These are phyloP conservation scores for Endoconidiophora laricicola DNA, from an alignment of 2,329 filamentous ascomycete genomes.

Conservation along the genomic window DNA sequence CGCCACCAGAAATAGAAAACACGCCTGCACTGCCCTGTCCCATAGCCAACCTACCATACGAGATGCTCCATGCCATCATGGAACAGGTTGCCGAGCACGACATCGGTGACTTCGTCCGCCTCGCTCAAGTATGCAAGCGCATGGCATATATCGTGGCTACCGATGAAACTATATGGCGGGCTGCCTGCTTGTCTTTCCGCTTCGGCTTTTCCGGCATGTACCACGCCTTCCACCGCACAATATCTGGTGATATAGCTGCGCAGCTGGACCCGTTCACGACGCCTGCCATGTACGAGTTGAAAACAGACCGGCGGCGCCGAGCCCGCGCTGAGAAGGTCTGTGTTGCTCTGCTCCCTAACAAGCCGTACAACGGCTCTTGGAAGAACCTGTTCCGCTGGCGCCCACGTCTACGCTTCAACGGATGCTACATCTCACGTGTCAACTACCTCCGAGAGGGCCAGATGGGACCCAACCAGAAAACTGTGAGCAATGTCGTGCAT, in stretches of 20 bases:
- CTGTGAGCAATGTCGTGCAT: slow-evolving; percentile 71
- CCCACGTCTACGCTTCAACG: slow-evolving; percentile 82
- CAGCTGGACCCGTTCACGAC: not conserved
- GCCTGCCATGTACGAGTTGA: slow-evolving; percentile 15
- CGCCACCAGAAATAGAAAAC: slow-evolving; percentile 52
- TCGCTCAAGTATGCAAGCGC: slow-evolving; percentile 70
- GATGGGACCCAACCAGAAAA: slow-evolving; percentile 48
- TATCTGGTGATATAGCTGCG: slow-evolving; percentile 17
- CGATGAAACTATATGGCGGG: slow-evolving; percentile 76
- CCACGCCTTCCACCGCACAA: slow-evolving; percentile 53
- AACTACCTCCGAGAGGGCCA: slow-evolving; percentile 83
- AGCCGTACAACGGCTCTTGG: slow-evolving; percentile 37
- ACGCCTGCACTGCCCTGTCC: slow-evolving; percentile 63
- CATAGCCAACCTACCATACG: slow-evolving; percentile 60
- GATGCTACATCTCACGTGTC: slow-evolving; percentile 89
- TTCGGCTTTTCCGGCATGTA: slow-evolving; percentile 75
- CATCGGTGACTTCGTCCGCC: slow-evolving; percentile 56
- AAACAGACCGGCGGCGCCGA: slow-evolving; percentile 14
- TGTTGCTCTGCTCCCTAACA: slow-evolving; percentile 21
- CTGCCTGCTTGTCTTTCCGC: slow-evolving; percentile 49
- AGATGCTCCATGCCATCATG: slow-evolving; percentile 70
- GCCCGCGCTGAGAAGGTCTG: slow-evolving; percentile 12
- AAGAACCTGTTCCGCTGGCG: slow-evolving; percentile 60
- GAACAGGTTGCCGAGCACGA: slow-evolving; percentile 55
- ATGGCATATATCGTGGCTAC: slow-evolving; percentile 71